Percentiles rank a stretch among this genome's conserved stretches.
Conservation (phyloP, 2,329 filamentous ascomycete genomes). For the Colletotrichum destructivum region DNA sequence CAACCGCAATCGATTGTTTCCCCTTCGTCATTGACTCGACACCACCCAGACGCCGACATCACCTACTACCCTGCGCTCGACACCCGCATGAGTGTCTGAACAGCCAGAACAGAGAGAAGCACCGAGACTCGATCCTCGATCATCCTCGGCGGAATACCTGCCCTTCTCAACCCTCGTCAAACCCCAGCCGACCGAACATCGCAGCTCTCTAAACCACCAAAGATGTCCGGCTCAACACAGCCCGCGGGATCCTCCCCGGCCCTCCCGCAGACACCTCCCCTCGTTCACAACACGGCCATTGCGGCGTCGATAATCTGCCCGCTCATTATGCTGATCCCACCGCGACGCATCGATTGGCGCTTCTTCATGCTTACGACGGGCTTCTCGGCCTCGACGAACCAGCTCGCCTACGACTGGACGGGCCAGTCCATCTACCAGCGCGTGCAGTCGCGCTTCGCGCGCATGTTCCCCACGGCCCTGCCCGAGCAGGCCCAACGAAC, state of each 20-base stretch:
- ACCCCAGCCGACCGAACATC: neutral
- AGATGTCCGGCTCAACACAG: constrained; percentile 36
- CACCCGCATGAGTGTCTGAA: neutral
- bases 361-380: constrained; percentile 64
- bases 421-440: constrained; percentile 67
- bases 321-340: constrained; percentile 65
- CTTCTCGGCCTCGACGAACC: constrained; percentile 68
- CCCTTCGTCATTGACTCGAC: constrained; percentile 20
- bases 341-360: constrained; percentile 66
- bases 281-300: constrained; percentile 64
- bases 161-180: neutral
- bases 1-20: constrained; percentile 2
- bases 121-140: neutral
- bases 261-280: constrained; percentile 47
- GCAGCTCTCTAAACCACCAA: neutral
- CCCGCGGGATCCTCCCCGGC: constrained; percentile 6
- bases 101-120: neutral
- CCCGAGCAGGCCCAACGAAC: constrained; percentile 69
- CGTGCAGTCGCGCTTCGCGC: constrained; percentile 59
- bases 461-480: constrained; percentile 67
- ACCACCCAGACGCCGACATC: neutral
- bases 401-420: constrained; percentile 70
- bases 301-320: constrained; percentile 63
- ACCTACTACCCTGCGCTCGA: neutral
- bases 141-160: neutral